phyloP scores from a whole-genome alignment of 352 stramenopile species.

The Plasmopara muralis region DNA sequence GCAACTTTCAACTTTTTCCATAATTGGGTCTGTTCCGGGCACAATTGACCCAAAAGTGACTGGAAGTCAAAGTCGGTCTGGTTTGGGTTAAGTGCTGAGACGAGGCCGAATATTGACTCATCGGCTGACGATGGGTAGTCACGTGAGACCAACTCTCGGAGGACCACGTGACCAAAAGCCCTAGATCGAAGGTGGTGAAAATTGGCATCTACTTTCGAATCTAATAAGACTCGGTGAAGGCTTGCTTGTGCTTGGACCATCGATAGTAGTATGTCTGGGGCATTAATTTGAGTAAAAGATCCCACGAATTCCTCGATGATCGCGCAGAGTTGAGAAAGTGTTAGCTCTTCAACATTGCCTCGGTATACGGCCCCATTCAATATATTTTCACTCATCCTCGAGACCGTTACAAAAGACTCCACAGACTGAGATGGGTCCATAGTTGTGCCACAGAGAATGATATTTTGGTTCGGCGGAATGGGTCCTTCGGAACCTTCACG shows the following conservation, averaged over 20 bases:
- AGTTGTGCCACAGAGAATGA: not conserved
- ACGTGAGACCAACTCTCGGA: not conserved
- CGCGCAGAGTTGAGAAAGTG: not conserved
- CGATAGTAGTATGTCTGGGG: not conserved
- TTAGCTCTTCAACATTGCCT: not conserved
- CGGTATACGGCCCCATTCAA: not conserved
- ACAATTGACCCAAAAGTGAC: not conserved
- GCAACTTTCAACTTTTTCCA: not conserved
- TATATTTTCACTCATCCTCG: not conserved
- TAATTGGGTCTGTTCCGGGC: not conserved
- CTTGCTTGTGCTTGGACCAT: not conserved
- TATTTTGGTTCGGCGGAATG: not conserved
- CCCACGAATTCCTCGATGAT: not conserved
- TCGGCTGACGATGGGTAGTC: not conserved
- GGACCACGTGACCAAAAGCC: not conserved
- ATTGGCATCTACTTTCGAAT: not conserved
- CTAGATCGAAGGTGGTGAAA: not conserved
- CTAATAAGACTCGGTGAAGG: not conserved
- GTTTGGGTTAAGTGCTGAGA: not conserved
- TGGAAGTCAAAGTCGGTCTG: not conserved
- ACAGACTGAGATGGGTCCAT: not conserved
- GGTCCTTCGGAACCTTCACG: not conserved
- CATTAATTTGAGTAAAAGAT: not conserved
- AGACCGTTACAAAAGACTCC: not conserved
- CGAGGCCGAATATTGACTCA: not conserved